These are phyloP conservation scores for Sporothrix brasiliensis DNA, from an alignment of 2,329 filamentous ascomycete genomes.

Conservation along the genomic window DNA sequence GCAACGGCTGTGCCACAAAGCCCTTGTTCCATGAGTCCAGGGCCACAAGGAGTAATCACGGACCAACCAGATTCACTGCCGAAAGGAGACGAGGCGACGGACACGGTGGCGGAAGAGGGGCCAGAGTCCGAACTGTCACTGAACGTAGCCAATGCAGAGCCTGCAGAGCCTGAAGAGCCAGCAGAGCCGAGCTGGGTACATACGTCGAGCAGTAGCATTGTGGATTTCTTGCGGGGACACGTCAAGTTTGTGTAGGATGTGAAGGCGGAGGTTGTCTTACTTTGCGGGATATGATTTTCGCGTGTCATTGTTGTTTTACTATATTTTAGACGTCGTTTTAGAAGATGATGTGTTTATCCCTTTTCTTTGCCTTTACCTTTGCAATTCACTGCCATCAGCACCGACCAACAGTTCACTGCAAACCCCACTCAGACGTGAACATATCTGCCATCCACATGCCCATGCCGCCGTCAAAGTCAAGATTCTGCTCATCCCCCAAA, in stretches of 20 bases:
- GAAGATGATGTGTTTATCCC: no score
- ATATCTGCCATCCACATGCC: conserved; percentile 26
- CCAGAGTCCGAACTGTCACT: neutral
- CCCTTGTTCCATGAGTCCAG: neutral
- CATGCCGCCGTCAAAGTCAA: neutral
- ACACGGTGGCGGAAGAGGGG: no score
- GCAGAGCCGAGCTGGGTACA: conserved; percentile 38
- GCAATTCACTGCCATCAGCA: neutral
- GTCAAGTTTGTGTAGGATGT: conserved; percentile 35
- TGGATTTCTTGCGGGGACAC: conserved; percentile 39
- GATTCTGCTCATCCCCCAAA: neutral
- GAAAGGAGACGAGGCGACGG: neutral
- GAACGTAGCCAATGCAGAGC: no score
- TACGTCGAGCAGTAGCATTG: conserved; percentile 37
- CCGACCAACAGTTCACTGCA: neutral
- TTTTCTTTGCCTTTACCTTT: neutral
- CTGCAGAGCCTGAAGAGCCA: neutral
- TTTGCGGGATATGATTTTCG: neutral
- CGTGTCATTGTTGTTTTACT: neutral
- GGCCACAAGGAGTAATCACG: neutral
- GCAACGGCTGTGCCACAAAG: neutral
- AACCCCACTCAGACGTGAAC: conserved; percentile 11
- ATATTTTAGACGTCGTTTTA: neutral
- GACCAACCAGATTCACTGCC: no score
- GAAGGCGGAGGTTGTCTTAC: neutral